A percentile compares a stretch with the other conserved stretches of the same genome.
phyloP scores from a whole-genome alignment of 345 rosid genomes.

The Odontarrhena argentea region DNA sequence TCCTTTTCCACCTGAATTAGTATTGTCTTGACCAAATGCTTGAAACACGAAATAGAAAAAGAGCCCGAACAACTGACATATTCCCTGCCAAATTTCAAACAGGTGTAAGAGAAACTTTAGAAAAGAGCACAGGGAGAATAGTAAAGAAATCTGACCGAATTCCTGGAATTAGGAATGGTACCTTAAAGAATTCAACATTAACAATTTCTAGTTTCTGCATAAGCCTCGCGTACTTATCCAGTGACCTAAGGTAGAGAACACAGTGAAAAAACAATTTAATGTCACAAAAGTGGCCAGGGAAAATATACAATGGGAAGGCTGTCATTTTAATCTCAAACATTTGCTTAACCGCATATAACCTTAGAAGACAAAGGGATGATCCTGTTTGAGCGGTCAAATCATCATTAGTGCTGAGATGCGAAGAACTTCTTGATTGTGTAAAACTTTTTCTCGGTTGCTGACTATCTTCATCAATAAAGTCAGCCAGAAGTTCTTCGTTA shows the following conservation, averaged over 20 bases:
- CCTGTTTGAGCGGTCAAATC: slow-evolving; percentile 87
- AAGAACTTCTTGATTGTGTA: slow-evolving; percentile 49
- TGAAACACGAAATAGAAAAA: slow-evolving; percentile 78
- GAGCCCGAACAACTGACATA: slow-evolving; percentile 88
- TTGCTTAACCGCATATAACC: slow-evolving; percentile 50
- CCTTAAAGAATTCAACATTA: slow-evolving; percentile 96
- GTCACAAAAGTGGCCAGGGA: not conserved
- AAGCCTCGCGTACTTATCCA: slow-evolving; percentile 98
- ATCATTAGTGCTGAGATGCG: slow-evolving; percentile 63
- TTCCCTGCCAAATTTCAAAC: slow-evolving; percentile 79
- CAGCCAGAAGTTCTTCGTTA: slow-evolving; percentile 96
- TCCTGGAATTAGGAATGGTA: slow-evolving; percentile 29
- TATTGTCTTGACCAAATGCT: slow-evolving; percentile 69
- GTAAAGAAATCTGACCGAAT: slow-evolving; percentile 19
- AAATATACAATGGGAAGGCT: slow-evolving; percentile 21
- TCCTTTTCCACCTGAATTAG: slow-evolving; percentile 61
- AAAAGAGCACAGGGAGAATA: slow-evolving; percentile 32
- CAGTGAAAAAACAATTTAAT: slow-evolving; percentile 30
- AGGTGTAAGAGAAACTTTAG: slow-evolving; percentile 58
- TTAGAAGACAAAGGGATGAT: slow-evolving; percentile 91
- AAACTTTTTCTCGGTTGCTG: slow-evolving; percentile 95
- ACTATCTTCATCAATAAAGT: slow-evolving; percentile 97
- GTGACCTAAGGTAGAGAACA: slow-evolving; percentile 59
- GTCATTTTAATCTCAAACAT: slow-evolving; percentile 9
- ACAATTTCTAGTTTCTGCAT: slow-evolving; percentile 97